Percentiles rank a stretch among this genome's conserved stretches.
Conservation (phyloP, 805 yeast species). For the Saccharomyces kudriavzevii region DNA sequence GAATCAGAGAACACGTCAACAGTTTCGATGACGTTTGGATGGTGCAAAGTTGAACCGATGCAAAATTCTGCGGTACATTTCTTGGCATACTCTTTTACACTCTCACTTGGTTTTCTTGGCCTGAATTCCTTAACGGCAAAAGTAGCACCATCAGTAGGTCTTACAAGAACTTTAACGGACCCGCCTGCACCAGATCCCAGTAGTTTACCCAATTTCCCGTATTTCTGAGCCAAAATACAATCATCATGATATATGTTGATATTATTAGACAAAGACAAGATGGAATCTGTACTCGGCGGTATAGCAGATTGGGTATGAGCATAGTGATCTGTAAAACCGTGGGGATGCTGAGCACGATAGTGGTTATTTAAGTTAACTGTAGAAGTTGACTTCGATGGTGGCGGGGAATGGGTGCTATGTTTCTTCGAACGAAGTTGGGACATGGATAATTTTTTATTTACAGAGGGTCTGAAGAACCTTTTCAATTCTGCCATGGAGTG, state of each 20-base stretch:
- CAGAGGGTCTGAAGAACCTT: constrained; percentile 55
- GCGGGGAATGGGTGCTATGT: constrained; percentile 5
- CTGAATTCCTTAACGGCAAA: constrained; percentile 83
- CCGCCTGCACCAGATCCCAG: constrained; percentile 88
- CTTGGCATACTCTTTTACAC: constrained; percentile 69
- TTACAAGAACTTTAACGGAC: constrained; percentile 60
- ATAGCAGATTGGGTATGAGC: constrained; percentile 31
- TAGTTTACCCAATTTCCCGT: constrained; percentile 66
- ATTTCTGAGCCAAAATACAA: constrained; percentile 48
- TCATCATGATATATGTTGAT: constrained; percentile 41
- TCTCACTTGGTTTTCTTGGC: constrained; percentile 60
- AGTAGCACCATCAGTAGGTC: constrained; percentile 60
- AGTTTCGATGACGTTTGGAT: constrained; percentile 73
- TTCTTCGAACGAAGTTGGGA: constrained; percentile 4
- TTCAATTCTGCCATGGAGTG: constrained; percentile 64
- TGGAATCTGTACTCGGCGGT: constrained; percentile 31
- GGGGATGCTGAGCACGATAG: constrained; percentile 5
- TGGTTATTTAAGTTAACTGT: constrained; percentile 12
- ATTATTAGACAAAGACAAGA: constrained; percentile 27
- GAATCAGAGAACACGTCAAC: constrained; percentile 53
- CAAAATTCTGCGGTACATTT: constrained; percentile 86
- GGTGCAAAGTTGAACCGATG: constrained; percentile 74
- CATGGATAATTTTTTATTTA: constrained; percentile 18
- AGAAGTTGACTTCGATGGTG: constrained; percentile 9
- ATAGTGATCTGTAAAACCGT: constrained; percentile 16